Evolutionary conservation across 192 early-diverging fungal species (phyloP).

Genomic region (Oehlia diaphana): DNA sequence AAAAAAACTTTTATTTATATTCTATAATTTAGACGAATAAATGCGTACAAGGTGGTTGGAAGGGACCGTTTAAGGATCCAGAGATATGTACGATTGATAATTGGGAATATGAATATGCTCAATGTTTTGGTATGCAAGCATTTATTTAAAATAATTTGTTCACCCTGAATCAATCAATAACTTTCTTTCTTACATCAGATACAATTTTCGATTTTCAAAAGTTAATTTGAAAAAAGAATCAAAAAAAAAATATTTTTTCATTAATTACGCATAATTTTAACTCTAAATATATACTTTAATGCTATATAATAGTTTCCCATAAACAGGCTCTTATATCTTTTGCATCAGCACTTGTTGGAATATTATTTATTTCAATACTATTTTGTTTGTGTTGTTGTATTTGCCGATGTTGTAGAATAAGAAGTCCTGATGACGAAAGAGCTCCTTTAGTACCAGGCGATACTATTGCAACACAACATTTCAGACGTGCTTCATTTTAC

Average conservation of each 20-base stretch:
- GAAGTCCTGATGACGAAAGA: conserved; percentile 21
- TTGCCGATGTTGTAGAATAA: conserved; percentile 21
- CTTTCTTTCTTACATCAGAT: background rate
- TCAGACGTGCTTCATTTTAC: conserved; percentile 27
- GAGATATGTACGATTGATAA: background rate
- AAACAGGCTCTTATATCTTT: conserved; percentile 27
- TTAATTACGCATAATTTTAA: no score
- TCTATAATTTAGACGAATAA: background rate
- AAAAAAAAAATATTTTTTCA: no score
- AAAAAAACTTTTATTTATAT: background rate
- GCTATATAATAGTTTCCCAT: conserved; percentile 4
- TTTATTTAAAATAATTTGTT: background rate
- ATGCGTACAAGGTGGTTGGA: conserved; percentile 29
- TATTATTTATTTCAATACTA: background rate
- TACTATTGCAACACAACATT: conserved; percentile 26
- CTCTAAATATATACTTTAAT: background rate
- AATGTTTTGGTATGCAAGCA: conserved; percentile 27
- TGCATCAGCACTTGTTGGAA: conserved; percentile 17
- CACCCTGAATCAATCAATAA: background rate
- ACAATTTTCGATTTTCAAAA: background rate
- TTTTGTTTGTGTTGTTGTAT: conserved; percentile 29
- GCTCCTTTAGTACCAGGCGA: conserved; percentile 8
- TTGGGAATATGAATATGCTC: conserved; percentile 30
- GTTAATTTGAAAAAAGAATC: background rate
- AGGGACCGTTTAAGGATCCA: conserved; percentile 11